A percentile compares a stretch with the other conserved stretches of the same genome.
Conservation (phyloP, 2,329 filamentous ascomycete genomes). For the Alternaria longipes region DNA sequence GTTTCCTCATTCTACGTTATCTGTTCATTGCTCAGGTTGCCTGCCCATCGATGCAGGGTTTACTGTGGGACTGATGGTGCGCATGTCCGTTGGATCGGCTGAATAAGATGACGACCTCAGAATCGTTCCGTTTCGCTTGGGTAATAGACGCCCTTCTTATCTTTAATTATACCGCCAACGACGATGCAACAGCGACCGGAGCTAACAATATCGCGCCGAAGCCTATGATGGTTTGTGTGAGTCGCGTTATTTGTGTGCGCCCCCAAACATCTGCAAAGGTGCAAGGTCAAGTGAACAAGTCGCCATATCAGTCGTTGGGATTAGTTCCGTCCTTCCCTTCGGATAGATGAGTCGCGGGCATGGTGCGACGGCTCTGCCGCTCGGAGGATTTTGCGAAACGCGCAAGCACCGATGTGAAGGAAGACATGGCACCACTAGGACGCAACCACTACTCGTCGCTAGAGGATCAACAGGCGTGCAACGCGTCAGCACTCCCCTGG, state of each 20-base stretch:
- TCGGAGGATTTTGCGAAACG: constrained; percentile 24
- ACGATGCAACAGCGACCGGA: background rate
- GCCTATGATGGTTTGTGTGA: background rate
- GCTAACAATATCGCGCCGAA: background rate
- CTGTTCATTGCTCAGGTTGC: background rate
- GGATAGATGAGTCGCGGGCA: constrained; percentile 18
- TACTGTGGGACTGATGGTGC: background rate
- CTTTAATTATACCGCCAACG: constrained; percentile 8
- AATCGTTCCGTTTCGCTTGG: constrained; percentile 4
- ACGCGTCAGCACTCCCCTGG: constrained; percentile 15
- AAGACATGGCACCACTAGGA: constrained; percentile 8
- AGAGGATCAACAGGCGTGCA: constrained; percentile 14
- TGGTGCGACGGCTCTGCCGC: constrained; percentile 23
- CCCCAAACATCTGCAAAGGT: background rate
- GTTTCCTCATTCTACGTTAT: background rate
- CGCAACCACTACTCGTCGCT: constrained; percentile 3
- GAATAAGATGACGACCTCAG: constrained; percentile 3
- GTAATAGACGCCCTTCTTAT: constrained; percentile 5
- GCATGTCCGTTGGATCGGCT: constrained; percentile 7
- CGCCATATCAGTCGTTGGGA: background rate
- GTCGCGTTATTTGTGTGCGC: constrained; percentile 4
- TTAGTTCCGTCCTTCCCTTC: background rate
- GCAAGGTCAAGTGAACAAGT: background rate
- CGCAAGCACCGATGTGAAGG: constrained; percentile 2
- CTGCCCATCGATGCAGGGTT: constrained; percentile 2